Conservation (phyloP, 768 basidiomycete species). For the Suillus variegatus region DNA sequence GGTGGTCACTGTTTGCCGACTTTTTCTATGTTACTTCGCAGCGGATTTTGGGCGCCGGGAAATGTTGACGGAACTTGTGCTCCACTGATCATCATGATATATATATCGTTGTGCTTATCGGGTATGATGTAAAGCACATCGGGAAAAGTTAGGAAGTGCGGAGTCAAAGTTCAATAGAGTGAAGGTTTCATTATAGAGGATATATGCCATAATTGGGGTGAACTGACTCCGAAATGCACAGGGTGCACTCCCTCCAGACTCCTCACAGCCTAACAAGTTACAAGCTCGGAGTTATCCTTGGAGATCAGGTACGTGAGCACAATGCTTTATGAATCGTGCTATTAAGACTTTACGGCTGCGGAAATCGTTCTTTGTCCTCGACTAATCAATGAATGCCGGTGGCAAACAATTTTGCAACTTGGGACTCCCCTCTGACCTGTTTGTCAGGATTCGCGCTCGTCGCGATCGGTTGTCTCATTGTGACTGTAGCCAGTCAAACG, state of each 20-base stretch:
- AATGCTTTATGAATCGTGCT: neutral
- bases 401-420: constrained; percentile 3
- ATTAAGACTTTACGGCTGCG: constrained; percentile 8
- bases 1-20: constrained; percentile 2
- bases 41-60: constrained; percentile 13
- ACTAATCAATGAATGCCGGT: constrained; percentile 4
- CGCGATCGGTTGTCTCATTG: constrained; percentile 34
- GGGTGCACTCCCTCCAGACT: neutral
- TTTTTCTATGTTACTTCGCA: neutral
- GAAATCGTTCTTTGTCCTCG: constrained; percentile 8
- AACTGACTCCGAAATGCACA: neutral
- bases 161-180: constrained; percentile 6
- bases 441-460: constrained; percentile 30
- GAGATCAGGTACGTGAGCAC: constrained; percentile 5
- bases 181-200: constrained; percentile 24
- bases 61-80: constrained; percentile 11
- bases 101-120: constrained; percentile 8
- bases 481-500: constrained; percentile 29
- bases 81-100: constrained; percentile 9
- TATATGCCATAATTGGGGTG: constrained; percentile 28
- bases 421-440: constrained; percentile 20
- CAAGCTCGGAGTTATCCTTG: constrained; percentile 4
- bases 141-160: constrained; percentile 3
- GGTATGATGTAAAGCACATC: neutral
- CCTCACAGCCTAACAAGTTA: neutral